Evolutionary conservation across 352 stramenopile species (phyloP).

Genomic region (Plasmopara halstedii): DNA sequence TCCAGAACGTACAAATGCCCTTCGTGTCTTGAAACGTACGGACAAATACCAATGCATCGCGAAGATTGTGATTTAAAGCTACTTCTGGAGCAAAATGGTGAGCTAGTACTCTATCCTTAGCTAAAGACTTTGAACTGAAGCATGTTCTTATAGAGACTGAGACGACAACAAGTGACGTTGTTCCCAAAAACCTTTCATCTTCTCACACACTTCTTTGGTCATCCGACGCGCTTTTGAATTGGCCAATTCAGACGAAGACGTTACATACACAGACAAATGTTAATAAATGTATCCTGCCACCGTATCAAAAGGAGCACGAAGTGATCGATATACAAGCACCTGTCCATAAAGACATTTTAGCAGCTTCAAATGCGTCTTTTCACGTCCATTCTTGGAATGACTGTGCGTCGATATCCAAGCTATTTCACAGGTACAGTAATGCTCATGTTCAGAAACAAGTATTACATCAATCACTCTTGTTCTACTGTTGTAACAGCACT

Average conservation of each 20-base stretch:
- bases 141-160: too few relatives aligned
- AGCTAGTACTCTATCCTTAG: too few relatives aligned
- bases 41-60: slow-evolving; percentile 28
- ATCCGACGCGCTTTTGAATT: slow-evolving; percentile 13
- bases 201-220: slow-evolving; percentile 8
- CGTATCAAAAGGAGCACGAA: slow-evolving; percentile 6
- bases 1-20: slow-evolving; percentile 37
- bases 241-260: slow-evolving; percentile 3
- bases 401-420: slow-evolving; percentile 64
- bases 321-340: slow-evolving; percentile 1
- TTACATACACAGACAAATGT: slow-evolving; percentile 11
- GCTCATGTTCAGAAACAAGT: background rate
- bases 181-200: background rate
- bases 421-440: slow-evolving; percentile 52
- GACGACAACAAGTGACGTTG: background rate
- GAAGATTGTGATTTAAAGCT: slow-evolving; percentile 55
- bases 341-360: slow-evolving; percentile 4
- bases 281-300: slow-evolving; percentile 15
- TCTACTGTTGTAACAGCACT: slow-evolving; percentile 2
- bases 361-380: slow-evolving; percentile 24
- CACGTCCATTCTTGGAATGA: slow-evolving; percentile 56
- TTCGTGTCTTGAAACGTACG: slow-evolving; percentile 41
- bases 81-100: slow-evolving; percentile 45
- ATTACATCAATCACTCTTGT: background rate
- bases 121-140: too few relatives aligned